phyloP scores from a whole-genome alignment of 805 yeast genomes.

The Tetrapisispora fleetii region DNA sequence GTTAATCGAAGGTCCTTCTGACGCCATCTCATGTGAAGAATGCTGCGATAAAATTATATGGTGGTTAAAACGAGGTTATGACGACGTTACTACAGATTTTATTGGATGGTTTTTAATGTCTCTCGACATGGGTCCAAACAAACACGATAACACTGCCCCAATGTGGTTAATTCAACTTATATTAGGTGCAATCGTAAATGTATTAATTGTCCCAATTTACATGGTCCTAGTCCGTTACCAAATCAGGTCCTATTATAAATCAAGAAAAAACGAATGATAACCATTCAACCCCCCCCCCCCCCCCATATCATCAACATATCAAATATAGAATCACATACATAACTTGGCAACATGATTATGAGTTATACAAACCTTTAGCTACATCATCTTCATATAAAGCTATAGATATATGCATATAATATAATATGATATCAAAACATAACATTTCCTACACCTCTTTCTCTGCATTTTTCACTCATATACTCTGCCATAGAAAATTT shows the following conservation, averaged over 20 bases:
- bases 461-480: background rate
- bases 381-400: no score
- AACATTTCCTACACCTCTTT: background rate
- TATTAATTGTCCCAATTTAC: conserved; percentile 50
- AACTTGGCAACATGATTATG: no score
- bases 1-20: conserved; percentile 75
- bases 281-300: no score
- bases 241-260: conserved; percentile 40
- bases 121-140: conserved; percentile 58
- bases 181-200: conserved; percentile 38
- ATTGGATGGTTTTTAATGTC: conserved; percentile 75
- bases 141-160: conserved; percentile 37
- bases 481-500: background rate
- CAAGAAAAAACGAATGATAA: conserved; percentile 13
- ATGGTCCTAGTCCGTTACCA: conserved; percentile 42
- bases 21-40: conserved; percentile 52
- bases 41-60: conserved; percentile 55
- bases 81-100: conserved; percentile 69
- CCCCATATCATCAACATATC: background rate
- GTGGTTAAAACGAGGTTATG: conserved; percentile 53
- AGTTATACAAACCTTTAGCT: no score
- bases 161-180: conserved; percentile 44
- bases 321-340: background rate
- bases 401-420: no score
- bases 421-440: no score